These are phyloP conservation scores for Fusarium sp. DNA, from an alignment of 2,329 filamentous ascomycete species.

Conservation along the genomic window DNA sequence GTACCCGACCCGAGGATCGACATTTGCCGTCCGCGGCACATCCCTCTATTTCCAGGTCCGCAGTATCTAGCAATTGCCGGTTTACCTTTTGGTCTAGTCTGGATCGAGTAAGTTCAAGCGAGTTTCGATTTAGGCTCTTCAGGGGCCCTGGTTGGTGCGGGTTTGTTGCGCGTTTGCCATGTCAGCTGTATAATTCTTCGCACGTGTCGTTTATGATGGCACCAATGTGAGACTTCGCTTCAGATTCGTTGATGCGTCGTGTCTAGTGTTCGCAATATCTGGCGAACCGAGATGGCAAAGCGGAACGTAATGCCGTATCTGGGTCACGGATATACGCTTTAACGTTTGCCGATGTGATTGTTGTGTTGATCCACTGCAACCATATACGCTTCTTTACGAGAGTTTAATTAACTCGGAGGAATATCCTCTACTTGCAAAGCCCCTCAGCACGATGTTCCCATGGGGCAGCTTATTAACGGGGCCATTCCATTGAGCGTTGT, in stretches of 20 bases:
- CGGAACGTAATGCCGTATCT: conserved; percentile 42
- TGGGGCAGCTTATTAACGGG: conserved; percentile 10
- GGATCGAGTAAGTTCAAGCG: conserved; percentile 28
- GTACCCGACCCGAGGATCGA: conserved; percentile 44
- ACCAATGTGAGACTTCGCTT: no score
- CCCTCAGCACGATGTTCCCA: conserved; percentile 11
- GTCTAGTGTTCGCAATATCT: conserved; percentile 9
- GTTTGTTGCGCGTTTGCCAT: conserved; percentile 26
- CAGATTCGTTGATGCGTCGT: no score
- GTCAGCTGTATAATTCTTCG: neutral
- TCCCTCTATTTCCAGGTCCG: conserved; percentile 40
- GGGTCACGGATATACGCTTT: conserved; percentile 22
- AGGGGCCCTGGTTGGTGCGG: conserved; percentile 16
- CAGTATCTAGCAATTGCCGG: conserved; percentile 43
- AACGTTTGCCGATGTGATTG: conserved; percentile 18
- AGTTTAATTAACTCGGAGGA: conserved; percentile 40
- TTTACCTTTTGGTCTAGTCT: conserved; percentile 20
- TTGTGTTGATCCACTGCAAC: conserved; percentile 29
- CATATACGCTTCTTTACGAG: conserved; percentile 15
- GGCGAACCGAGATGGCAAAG: conserved; percentile 30
- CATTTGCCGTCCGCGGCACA: conserved; percentile 47
- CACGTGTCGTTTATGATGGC: no score
- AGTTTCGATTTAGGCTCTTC: conserved; percentile 28
- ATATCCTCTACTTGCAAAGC: conserved; percentile 19
- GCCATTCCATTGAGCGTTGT: neutral